These are phyloP conservation scores for Gremmenia infestans DNA, from an alignment of 2,329 filamentous ascomycete species.

Conservation along the genomic window DNA sequence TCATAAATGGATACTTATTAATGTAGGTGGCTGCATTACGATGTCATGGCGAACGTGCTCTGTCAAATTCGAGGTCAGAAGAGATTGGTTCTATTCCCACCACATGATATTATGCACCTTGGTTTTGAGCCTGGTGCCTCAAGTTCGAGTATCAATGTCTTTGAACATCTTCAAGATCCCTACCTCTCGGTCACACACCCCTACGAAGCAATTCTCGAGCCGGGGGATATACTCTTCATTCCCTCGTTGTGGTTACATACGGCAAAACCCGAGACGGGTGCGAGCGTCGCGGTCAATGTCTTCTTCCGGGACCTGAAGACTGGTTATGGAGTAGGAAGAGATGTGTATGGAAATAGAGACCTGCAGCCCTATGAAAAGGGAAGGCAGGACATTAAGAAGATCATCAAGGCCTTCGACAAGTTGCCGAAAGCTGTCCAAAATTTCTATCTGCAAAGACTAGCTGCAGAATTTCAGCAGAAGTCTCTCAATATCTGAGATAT, in stretches of 20 bases:
- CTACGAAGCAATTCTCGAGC: constrained; percentile 58
- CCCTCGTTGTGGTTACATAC: constrained; percentile 84
- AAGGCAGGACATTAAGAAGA: constrained; percentile 63
- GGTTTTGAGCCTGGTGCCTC: constrained; percentile 72
- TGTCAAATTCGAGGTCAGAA: constrained; percentile 74
- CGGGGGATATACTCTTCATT: constrained; percentile 75
- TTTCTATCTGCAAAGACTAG: constrained; percentile 72
- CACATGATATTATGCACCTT: constrained; percentile 64
- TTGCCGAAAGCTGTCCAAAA: constrained; percentile 61
- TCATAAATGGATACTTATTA: not conserved
- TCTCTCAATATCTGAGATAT: not conserved
- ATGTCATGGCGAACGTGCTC: constrained; percentile 84
- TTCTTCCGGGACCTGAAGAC: constrained; percentile 72
- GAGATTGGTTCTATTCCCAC: constrained; percentile 71
- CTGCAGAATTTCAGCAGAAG: constrained; percentile 53
- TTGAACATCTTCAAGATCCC: constrained; percentile 42
- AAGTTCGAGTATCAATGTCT: constrained; percentile 72
- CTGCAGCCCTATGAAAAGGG: constrained; percentile 80
- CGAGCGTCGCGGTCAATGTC: constrained; percentile 80
- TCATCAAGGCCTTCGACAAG: constrained; percentile 58
- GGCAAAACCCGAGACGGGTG: constrained; percentile 49
- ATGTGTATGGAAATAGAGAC: constrained; percentile 87
- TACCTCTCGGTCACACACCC: constrained; percentile 51
- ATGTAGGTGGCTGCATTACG: constrained; percentile 14
- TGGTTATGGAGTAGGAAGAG: constrained; percentile 68